Percentiles rank a stretch among this genome's conserved stretches.
Evolutionary conservation across 225 moss, liverwort and hornwort species (phyloP).

Genomic region (Pleurozium schreberi): DNA sequence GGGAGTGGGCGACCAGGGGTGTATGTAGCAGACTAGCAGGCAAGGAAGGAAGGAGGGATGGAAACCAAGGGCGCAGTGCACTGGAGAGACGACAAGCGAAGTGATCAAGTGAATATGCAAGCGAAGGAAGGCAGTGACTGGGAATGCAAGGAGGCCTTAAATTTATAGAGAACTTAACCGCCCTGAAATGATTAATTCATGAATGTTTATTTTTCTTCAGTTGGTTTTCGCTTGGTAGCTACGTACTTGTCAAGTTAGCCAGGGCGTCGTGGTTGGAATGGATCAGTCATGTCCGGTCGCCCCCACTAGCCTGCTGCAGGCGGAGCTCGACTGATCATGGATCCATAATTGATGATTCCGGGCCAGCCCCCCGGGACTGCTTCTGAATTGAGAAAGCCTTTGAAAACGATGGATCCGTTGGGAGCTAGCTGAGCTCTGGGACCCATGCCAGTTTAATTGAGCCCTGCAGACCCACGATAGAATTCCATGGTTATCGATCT

Average conservation of each 20-base stretch:
- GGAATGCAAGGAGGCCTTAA: background rate
- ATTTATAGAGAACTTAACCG: background rate
- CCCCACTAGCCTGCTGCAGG: too few species aligned
- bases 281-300: background rate
- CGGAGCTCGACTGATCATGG: background rate
- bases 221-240: too few species aligned
- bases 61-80: background rate
- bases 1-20: background rate
- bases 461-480: too few species aligned
- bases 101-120: background rate
- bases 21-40: too few species aligned
- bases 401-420: background rate
- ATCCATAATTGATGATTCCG: background rate
- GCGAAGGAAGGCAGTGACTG: background rate
- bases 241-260: too few species aligned
- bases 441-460: background rate
- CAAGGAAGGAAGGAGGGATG: background rate
- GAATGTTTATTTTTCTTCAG: background rate
- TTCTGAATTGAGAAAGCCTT: background rate
- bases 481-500: too few species aligned
- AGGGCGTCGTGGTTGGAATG: background rate
- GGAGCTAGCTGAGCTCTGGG: background rate
- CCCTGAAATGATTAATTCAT: accelerated
- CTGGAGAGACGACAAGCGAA: background rate
- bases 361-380: background rate